A percentile compares a stretch with the other conserved stretches of the same genome.
Conservation (phyloP, 306 rosid genomes). For the Chamaecrista fasciculata region DNA sequence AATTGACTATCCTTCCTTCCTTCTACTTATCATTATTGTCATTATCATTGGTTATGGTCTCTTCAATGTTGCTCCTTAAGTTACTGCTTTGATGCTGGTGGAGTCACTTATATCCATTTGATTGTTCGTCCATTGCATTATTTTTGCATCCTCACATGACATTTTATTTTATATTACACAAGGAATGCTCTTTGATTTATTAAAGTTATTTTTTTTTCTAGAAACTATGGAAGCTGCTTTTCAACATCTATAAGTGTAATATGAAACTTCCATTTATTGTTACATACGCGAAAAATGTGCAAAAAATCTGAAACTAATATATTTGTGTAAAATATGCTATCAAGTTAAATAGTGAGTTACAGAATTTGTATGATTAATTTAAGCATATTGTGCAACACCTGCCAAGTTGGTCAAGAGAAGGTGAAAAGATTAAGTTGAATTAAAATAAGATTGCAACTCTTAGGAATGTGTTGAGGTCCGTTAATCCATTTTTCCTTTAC, state of each 20-base stretch:
- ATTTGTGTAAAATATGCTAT: too few relatives aligned
- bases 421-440: neutral
- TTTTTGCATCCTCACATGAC: too few relatives aligned
- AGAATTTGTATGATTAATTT: neutral
- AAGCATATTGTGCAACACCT: neutral
- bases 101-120: neutral
- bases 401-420: neutral
- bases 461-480: conserved; percentile 89
- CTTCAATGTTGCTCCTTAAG: neutral
- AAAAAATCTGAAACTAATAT: too few relatives aligned
- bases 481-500: conserved; percentile 4
- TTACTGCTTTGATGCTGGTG: neutral
- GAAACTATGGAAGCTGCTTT: too few relatives aligned
- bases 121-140: too few relatives aligned
- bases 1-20: conserved; percentile 6
- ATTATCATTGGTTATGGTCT: neutral
- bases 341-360: too few relatives aligned
- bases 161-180: neutral
- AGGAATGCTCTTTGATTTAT: neutral
- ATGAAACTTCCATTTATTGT: neutral
- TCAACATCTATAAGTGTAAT: too few relatives aligned
- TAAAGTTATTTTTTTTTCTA: neutral
- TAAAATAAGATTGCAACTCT: conserved; percentile 36
- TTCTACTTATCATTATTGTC: neutral
- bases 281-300: neutral